A percentile compares a stretch with the other conserved stretches of the same genome.
phyloP scores from a whole-genome alignment of 202 grass and related monocot genomes.

The Dendrocalamus latiflorus region DNA sequence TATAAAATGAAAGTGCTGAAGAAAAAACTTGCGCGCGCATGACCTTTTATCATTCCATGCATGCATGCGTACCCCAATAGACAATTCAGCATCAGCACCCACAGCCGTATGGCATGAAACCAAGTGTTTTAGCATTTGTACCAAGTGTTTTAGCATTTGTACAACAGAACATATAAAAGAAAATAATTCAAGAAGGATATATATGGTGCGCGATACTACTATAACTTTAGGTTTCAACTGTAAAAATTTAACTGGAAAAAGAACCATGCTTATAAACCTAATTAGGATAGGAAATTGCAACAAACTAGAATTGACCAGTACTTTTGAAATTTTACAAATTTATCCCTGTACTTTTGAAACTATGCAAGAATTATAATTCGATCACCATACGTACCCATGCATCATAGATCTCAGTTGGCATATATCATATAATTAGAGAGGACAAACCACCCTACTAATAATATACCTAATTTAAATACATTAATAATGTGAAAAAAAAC shows the following conservation, averaged over 20 bases:
- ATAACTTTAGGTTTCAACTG: not conserved
- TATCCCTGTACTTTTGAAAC: not conserved
- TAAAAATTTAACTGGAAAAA: not conserved
- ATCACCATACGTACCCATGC: not conserved
- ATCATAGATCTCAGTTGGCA: not conserved
- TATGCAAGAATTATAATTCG: not conserved
- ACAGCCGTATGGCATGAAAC: not conserved
- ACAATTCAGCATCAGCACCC: not conserved
- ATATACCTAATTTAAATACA: not conserved
- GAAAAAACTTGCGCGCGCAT: not conserved
- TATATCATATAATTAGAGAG: not conserved
- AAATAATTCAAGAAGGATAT: not conserved
- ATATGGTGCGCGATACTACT: not conserved
- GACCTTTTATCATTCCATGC: constrained; percentile 22
- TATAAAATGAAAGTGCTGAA: not conserved
- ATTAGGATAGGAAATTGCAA: not conserved
- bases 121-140: not conserved
- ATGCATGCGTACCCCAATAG: not conserved
- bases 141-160: no score
- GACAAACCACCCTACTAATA: not conserved
- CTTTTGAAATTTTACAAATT: not conserved
- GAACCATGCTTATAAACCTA: not conserved
- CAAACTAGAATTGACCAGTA: not conserved
- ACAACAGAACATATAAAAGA: not conserved
- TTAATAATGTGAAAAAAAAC: not conserved